Conservation (phyloP, 129 eudicot species). For the Lactuca sativa region DNA sequence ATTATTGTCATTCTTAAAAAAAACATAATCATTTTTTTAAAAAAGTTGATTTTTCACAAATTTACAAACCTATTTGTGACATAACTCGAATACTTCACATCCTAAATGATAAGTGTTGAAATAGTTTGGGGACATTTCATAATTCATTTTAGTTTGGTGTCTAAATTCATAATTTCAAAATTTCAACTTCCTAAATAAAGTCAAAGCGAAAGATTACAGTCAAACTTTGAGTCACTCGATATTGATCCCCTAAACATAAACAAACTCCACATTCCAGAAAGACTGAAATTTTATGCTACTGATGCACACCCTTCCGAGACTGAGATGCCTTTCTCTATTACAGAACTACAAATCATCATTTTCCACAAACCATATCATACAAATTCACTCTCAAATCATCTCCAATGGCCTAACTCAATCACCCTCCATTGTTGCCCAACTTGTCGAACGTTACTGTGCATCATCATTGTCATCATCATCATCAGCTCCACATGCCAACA, state of each 20-base stretch:
- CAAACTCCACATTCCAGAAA: not conserved
- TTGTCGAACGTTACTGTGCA: conserved; percentile 33
- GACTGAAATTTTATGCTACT: not conserved
- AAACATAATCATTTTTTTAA: no score
- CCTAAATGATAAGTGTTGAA: no score
- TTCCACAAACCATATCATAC: conserved; percentile 31
- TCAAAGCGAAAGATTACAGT: no score
- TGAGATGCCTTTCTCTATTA: conserved; percentile 20
- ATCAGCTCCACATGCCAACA: conserved; percentile 24
- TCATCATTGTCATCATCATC: not conserved
- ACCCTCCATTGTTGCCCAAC: conserved; percentile 17
- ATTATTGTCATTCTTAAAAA: no score
- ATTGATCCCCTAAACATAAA: not conserved
- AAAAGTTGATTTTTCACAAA: no score
- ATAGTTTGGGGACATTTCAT: no score
- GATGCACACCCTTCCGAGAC: conserved; percentile 34
- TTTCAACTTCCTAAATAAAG: no score
- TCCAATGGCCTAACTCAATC: conserved; percentile 32
- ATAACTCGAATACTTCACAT: no score
- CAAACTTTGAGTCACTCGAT: no score
- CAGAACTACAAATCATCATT: conserved; percentile 13
- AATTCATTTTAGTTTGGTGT: no score
- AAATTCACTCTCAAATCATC: conserved; percentile 49
- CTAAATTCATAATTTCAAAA: no score
- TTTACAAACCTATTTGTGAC: no score